Evolutionary conservation across 352 stramenopile species (phyloP).

Genomic region (Phytophthora agathidicida): DNA sequence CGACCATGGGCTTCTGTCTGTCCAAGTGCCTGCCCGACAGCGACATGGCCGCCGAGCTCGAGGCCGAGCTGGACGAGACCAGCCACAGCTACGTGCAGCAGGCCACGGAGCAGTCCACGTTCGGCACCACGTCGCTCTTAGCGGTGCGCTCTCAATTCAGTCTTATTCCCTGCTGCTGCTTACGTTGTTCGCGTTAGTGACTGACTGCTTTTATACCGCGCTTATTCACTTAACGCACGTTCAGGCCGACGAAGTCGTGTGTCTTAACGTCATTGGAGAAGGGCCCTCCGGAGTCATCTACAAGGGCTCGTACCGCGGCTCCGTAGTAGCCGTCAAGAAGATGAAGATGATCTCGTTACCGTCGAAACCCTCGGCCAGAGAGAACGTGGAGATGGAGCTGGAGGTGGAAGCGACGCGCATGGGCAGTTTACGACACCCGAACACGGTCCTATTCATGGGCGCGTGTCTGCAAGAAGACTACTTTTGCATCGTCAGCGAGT

Average conservation of each 20-base stretch:
- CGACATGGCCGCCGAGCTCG: conserved; percentile 86
- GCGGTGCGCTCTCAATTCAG: conserved; percentile 45
- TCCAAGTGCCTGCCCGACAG: conserved; percentile 84
- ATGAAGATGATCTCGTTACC: conserved; percentile 80
- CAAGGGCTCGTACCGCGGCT: conserved; percentile 87
- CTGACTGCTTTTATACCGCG: too few relatives aligned
- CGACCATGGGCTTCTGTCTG: conserved; percentile 84
- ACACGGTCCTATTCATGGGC: conserved; percentile 99
- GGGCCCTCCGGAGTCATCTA: conserved; percentile 83
- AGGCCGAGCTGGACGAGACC: conserved; percentile 81
- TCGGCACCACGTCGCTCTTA: conserved; percentile 78
- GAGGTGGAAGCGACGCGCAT: conserved; percentile 84
- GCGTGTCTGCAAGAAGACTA: conserved; percentile 95
- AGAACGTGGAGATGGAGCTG: conserved; percentile 86
- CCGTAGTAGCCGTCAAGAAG: conserved; percentile 87
- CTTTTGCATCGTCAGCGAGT: conserved; percentile 97
- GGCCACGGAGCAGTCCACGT: conserved; percentile 49
- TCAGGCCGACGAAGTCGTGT: conserved; percentile 85
- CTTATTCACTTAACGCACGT: neutral
- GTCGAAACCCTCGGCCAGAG: conserved; percentile 58
- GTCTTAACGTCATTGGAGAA: conserved; percentile 79
- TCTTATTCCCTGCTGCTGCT: neutral
- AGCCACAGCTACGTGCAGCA: conserved; percentile 61
- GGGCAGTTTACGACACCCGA: conserved; percentile 96
- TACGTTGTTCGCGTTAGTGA: too few relatives aligned